Conservation (phyloP, 106 monocot genomes). For the Acorus gramineus region DNA sequence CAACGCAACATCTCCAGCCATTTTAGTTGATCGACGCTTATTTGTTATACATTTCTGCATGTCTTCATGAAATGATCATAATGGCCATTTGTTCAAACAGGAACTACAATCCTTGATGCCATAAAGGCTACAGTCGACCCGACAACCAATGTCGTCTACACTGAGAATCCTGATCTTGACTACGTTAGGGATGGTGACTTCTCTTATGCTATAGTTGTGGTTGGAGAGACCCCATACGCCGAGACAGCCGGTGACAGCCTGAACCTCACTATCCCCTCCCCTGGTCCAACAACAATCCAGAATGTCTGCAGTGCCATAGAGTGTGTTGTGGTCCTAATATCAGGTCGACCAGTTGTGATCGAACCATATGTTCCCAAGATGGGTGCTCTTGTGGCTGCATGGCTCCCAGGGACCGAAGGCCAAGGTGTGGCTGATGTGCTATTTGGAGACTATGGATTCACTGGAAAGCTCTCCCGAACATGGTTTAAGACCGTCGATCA, state of each 20-base stretch:
- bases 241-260: conserved; percentile 42
- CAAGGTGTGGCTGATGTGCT: conserved; percentile 41
- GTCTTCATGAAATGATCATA: too few relatives aligned
- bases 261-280: conserved; percentile 35
- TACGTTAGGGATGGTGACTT: conserved; percentile 21
- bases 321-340: conserved; percentile 34
- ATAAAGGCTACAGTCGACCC: conserved; percentile 37
- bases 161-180: conserved; percentile 30
- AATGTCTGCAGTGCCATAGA: conserved; percentile 24
- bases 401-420: conserved; percentile 50
- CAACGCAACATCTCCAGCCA: too few relatives aligned
- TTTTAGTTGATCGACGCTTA: too few relatives aligned
- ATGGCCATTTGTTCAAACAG: conserved; percentile 6
- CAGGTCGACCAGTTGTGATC: conserved; percentile 45
- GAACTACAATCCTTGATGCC: conserved; percentile 47
- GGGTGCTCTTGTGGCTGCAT: conserved; percentile 50
- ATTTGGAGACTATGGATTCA: conserved; percentile 51
- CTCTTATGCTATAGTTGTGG: conserved; percentile 42
- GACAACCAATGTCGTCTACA: conserved; percentile 25
- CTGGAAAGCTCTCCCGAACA: conserved; percentile 34
- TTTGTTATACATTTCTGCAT: too few relatives aligned
- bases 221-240: conserved; percentile 49
- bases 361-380: conserved; percentile 28
- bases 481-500: conserved; percentile 52
- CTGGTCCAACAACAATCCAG: conserved; percentile 33